Evolutionary conservation across 2,329 filamentous ascomycete genomes (phyloP).

Genomic region (Fusarium pseudocircinatum): DNA sequence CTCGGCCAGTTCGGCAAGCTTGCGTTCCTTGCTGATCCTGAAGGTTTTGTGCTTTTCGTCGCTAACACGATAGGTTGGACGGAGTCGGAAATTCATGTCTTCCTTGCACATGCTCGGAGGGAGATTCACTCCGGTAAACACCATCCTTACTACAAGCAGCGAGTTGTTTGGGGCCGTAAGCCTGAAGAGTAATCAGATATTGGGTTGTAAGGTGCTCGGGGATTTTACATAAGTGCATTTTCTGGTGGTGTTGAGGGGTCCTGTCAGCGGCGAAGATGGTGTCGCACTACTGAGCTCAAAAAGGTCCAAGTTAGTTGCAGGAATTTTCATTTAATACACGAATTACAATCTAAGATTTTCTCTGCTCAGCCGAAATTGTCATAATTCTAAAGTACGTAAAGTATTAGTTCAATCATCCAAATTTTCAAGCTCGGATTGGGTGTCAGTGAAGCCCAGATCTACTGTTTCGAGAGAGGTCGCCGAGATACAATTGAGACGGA

Average conservation of each 20-base stretch:
- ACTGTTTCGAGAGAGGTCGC: background rate
- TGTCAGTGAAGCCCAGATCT: background rate
- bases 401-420: background rate
- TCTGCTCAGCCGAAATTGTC: accelerated
- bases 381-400: accelerated
- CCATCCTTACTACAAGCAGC: slow-evolving; percentile 7
- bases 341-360: background rate
- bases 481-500: background rate
- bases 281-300: background rate
- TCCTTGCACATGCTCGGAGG: background rate
- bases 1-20: background rate
- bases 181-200: background rate
- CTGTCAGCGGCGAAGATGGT: background rate
- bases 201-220: accelerated
- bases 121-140: slow-evolving; percentile 5
- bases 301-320: background rate
- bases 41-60: slow-evolving; percentile 9
- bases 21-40: slow-evolving; percentile 1
- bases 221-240: background rate
- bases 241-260: background rate
- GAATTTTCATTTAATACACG: background rate
- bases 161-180: slow-evolving; percentile 4
- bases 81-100: slow-evolving; percentile 3
- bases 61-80: slow-evolving; percentile 10
- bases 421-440: background rate